Conservation (phyloP, 371 early-diverging fungal genomes). For the Saksenaea oblongispora region DNA sequence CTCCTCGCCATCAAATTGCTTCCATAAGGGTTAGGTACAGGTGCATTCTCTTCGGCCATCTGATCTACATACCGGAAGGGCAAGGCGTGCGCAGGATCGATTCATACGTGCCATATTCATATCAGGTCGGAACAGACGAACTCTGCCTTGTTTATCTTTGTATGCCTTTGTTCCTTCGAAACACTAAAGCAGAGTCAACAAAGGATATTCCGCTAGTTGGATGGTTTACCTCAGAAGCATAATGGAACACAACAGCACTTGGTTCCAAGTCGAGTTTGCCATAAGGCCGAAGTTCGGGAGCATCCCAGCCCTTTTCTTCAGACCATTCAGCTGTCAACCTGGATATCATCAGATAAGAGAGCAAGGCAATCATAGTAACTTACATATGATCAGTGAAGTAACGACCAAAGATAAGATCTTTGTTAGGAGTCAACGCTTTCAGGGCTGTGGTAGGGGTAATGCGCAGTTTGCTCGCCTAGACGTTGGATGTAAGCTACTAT, state of each 20-base stretch:
- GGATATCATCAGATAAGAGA: neutral
- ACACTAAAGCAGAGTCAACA: constrained; percentile 45
- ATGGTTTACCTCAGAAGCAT: constrained; percentile 70
- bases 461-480: constrained; percentile 53
- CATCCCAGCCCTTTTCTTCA: constrained; percentile 75
- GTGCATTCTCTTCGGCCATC: neutral
- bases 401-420: constrained; percentile 86
- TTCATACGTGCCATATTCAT: constrained; percentile 90
- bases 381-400: constrained; percentile 95
- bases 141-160: constrained; percentile 81
- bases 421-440: constrained; percentile 71
- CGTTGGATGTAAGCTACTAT: too few species aligned
- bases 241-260: constrained; percentile 90
- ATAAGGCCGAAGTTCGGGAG: constrained; percentile 79
- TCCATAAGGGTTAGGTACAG: too few species aligned
- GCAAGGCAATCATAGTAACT: constrained; percentile 2
- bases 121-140: constrained; percentile 87
- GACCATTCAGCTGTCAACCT: constrained; percentile 78
- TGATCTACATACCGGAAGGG: constrained; percentile 67
- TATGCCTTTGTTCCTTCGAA: constrained; percentile 96
- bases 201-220: neutral
- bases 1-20: constrained; percentile 82
- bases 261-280: constrained; percentile 83
- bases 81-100: constrained; percentile 72
- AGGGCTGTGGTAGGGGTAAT: constrained; percentile 41